Conservation (phyloP, 441 rosid genomes). For the Jatropha podagrica region DNA sequence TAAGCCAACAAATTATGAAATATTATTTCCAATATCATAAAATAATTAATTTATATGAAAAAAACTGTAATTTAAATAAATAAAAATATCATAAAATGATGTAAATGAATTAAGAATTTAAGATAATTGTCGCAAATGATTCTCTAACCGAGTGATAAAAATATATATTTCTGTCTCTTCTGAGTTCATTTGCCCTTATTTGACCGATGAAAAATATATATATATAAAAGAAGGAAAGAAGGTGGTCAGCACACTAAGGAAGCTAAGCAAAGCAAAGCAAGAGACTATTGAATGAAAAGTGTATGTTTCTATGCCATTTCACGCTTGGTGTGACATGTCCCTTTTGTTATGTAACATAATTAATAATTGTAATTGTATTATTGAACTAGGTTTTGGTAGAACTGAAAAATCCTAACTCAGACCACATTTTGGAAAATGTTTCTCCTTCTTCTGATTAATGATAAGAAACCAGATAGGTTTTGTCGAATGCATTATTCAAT, state of each 20-base stretch:
- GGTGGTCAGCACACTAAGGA: not conserved
- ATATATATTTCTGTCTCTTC: too few species aligned
- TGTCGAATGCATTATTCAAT: constrained; percentile 16
- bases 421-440: not conserved
- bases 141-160: too few species aligned
- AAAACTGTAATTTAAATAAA: too few species aligned
- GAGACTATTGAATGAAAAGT: not conserved
- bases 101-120: too few species aligned
- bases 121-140: too few species aligned
- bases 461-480: constrained; percentile 9
- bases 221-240: not conserved
- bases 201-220: not conserved
- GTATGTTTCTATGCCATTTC: constrained; percentile 9
- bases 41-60: too few species aligned
- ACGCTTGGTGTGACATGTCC: constrained; percentile 27
- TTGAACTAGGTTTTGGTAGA: constrained; percentile 20
- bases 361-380: constrained; percentile 6
- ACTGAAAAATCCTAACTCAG: not conserved
- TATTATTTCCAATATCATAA: too few species aligned
- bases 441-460: not conserved
- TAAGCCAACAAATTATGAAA: too few species aligned
- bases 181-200: too few species aligned
- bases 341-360: not conserved
- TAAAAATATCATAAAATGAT: too few species aligned
- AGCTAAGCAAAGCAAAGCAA: constrained; percentile 18